Conservation (phyloP, 305 asterid species). For the Fraxinus angustifolia region DNA sequence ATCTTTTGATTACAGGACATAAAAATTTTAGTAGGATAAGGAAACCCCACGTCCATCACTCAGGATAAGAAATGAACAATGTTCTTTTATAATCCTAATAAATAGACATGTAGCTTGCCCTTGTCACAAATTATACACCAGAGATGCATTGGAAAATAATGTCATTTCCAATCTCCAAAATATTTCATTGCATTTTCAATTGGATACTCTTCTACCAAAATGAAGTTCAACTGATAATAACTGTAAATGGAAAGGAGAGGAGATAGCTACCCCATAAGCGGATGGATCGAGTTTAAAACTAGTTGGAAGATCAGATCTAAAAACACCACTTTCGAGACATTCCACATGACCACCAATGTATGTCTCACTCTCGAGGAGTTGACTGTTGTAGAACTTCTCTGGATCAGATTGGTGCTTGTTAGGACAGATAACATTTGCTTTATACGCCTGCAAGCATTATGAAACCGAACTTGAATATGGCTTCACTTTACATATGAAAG, state of each 20-base stretch:
- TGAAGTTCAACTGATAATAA: constrained; percentile 7
- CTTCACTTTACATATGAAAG: constrained; percentile 11
- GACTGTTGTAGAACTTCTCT: constrained; percentile 79
- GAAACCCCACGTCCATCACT: background rate
- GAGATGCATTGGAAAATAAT: background rate
- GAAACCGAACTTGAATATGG: constrained; percentile 17
- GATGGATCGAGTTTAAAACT: constrained; percentile 93
- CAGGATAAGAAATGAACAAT: constrained; percentile 17
- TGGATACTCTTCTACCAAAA: constrained; percentile 9
- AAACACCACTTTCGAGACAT: constrained; percentile 98
- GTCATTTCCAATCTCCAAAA: background rate
- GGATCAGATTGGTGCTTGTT: constrained; percentile 98
- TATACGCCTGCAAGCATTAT: constrained; percentile 71
- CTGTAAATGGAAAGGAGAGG: constrained; percentile 4
- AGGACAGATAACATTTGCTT: constrained; percentile 94
- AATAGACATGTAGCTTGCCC: constrained; percentile 2
- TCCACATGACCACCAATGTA: constrained; percentile 99
- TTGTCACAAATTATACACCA: background rate
- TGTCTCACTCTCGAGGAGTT: constrained; percentile 94
- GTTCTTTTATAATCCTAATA: constrained; percentile 19
- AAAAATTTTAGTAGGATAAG: constrained; percentile 16
- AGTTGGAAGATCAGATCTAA: constrained; percentile 95
- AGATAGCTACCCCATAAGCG: constrained; percentile 65
- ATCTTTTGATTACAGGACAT: constrained; percentile 15
- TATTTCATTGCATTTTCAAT: background rate